These are phyloP conservation scores for Debaryomyces hansenii DNA, from an alignment of 805 yeast genomes.

Conservation along the genomic window DNA sequence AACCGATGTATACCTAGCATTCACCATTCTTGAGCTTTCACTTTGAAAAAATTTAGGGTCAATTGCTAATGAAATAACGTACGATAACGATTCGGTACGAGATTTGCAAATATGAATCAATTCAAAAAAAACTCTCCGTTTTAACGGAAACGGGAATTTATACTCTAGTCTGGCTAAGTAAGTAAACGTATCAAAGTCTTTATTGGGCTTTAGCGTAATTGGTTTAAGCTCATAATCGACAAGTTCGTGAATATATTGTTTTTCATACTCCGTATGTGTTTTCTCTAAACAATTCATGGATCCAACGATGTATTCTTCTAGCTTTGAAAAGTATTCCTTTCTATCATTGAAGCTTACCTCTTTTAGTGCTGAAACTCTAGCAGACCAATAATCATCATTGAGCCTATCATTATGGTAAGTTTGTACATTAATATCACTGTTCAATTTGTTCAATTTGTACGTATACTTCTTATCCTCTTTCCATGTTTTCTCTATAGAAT, in stretches of 20 bases:
- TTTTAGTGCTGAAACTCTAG: slow-evolving; percentile 11
- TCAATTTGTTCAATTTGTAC: neutral
- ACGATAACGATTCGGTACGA: slow-evolving; percentile 18
- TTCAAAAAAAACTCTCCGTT: slow-evolving; percentile 35
- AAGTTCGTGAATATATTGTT: slow-evolving; percentile 34
- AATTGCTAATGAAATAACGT: slow-evolving; percentile 34
- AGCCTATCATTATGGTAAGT: slow-evolving; percentile 5
- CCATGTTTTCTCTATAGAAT: slow-evolving; percentile 6
- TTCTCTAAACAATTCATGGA: slow-evolving; percentile 9
- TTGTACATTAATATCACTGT: slow-evolving; percentile 1
- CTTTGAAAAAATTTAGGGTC: slow-evolving; percentile 23
- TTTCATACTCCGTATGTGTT: slow-evolving; percentile 38
- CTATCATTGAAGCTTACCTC: slow-evolving; percentile 4
- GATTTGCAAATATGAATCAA: slow-evolving; percentile 27
- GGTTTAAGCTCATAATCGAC: slow-evolving; percentile 22
- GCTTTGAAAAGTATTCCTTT: slow-evolving; percentile 4
- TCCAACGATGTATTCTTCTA: slow-evolving; percentile 15
- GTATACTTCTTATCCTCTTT: slow-evolving; percentile 2
- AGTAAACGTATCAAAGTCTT: slow-evolving; percentile 15
- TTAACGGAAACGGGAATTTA: slow-evolving; percentile 37
- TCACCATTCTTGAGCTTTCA: slow-evolving; percentile 9
- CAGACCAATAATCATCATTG: slow-evolving; percentile 14
- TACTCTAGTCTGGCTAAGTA: slow-evolving; percentile 35
- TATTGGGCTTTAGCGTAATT: slow-evolving; percentile 10
- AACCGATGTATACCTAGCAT: slow-evolving; percentile 36